These are phyloP conservation scores for Coffea eugenioides DNA, from an alignment of 257 asterid species.

Conservation along the genomic window DNA sequence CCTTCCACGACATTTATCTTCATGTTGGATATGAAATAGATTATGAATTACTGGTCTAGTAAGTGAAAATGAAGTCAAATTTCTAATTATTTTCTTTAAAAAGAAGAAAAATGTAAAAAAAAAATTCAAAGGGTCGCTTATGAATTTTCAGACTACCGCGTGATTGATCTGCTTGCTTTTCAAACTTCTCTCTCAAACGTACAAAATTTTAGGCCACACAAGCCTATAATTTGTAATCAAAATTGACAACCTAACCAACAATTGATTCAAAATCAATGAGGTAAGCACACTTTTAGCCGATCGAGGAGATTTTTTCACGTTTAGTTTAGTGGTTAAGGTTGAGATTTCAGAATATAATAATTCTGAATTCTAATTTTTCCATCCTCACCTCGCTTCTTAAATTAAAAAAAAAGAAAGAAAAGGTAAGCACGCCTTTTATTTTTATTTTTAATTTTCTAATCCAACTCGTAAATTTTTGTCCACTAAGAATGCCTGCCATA, in stretches of 20 bases:
- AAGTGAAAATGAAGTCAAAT: neutral
- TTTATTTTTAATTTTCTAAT: neutral
- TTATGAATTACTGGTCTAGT: neutral
- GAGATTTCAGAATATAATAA: too few species aligned
- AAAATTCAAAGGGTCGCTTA: neutral
- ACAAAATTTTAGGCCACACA: neutral
- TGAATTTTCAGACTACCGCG: neutral
- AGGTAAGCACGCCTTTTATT: neutral
- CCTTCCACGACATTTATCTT: neutral
- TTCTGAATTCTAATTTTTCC: too few species aligned
- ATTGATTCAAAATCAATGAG: neutral
- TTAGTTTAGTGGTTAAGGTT: too few species aligned
- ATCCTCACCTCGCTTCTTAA: too few species aligned
- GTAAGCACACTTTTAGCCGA: neutral
- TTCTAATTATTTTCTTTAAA: neutral
- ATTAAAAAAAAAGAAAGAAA: too few species aligned
- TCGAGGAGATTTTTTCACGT: too few species aligned
- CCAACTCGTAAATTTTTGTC: neutral
- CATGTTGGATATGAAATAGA: neutral
- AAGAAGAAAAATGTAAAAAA: neutral
- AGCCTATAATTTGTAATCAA: neutral
- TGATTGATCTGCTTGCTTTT: neutral
- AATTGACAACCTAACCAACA: conserved; percentile 7
- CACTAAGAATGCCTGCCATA: neutral
- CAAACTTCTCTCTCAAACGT: neutral